Percentiles rank a stretch among this genome's conserved stretches.
phyloP scores from a whole-genome alignment of 495 filamentous ascomycete species.

The Astrothelium subdiscretum region DNA sequence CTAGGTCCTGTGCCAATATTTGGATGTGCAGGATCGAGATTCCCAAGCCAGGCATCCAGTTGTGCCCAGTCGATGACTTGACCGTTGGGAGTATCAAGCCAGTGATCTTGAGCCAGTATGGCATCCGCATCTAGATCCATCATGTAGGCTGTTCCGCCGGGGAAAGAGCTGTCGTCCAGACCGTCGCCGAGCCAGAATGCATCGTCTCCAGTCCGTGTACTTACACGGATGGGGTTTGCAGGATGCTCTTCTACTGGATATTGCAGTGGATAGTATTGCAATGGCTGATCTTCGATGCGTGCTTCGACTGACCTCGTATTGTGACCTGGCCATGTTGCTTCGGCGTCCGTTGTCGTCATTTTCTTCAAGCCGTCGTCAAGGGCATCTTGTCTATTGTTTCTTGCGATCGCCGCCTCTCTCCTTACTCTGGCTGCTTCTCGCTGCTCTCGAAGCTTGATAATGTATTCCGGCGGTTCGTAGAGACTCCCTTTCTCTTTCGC shows the following conservation, averaged over 20 bases:
- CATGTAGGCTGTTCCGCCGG: neutral
- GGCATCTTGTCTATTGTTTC: neutral
- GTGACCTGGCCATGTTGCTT: neutral
- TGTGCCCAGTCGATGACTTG: constrained; percentile 22
- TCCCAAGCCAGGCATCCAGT: constrained; percentile 24
- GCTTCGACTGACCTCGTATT: neutral
- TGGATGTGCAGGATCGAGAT: constrained; percentile 13
- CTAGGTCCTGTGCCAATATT: constrained; percentile 4
- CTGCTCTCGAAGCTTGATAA: constrained; percentile 12
- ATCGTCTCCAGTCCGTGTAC: constrained; percentile 10
- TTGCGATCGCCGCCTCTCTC: constrained; percentile 8
- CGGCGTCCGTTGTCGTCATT: neutral
- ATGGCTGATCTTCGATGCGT: constrained; percentile 1
- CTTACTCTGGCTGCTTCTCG: constrained; percentile 13
- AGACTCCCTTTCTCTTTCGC: neutral
- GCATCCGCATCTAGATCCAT: constrained; percentile 19
- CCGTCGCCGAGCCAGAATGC: constrained; percentile 17
- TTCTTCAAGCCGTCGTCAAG: neutral
- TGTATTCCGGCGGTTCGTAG: constrained; percentile 10
- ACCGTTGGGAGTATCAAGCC: constrained; percentile 3
- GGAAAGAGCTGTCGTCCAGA: constrained; percentile 8
- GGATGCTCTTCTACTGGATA: neutral
- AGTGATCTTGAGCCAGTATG: constrained; percentile 16
- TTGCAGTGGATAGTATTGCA: constrained; percentile 3
- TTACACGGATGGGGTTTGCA: constrained; percentile 3